phyloP scores from a whole-genome alignment of 2,329 filamentous ascomycete genomes.

The Botrytis fragariae region DNA sequence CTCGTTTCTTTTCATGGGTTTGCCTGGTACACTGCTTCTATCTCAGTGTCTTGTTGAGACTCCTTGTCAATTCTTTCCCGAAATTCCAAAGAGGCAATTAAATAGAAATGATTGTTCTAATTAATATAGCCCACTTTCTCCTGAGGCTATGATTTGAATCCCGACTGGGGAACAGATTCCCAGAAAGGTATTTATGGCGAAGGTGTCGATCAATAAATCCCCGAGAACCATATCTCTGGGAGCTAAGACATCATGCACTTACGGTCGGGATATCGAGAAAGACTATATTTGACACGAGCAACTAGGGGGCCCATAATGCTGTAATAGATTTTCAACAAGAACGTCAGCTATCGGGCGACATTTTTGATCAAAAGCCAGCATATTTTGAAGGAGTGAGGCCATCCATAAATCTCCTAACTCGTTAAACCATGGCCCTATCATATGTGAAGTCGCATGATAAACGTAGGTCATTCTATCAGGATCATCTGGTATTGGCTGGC shows the following conservation, averaged over 20 bases:
- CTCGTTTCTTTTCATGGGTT: too few relatives aligned
- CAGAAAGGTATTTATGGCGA: background rate
- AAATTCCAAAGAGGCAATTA: too few relatives aligned
- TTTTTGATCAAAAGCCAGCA: constrained; percentile 22
- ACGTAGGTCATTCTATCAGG: constrained; percentile 22
- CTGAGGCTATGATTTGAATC: background rate
- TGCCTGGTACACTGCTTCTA: too few relatives aligned
- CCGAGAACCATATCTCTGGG: background rate
- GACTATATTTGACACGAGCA: background rate
- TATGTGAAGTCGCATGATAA: constrained; percentile 27
- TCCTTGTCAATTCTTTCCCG: too few relatives aligned
- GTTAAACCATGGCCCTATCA: constrained; percentile 25
- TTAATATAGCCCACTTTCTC: background rate
- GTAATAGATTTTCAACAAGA: constrained; percentile 1
- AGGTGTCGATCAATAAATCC: background rate
- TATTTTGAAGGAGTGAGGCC: constrained; percentile 17
- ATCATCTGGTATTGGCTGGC: constrained; percentile 23
- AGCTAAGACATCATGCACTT: too few relatives aligned
- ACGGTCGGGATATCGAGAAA: background rate
- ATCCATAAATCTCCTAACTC: constrained; percentile 15
- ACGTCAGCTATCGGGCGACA: constrained; percentile 20
- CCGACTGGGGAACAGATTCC: background rate
- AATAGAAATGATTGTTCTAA: background rate
- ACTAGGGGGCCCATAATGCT: background rate
- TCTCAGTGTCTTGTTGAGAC: too few relatives aligned